phyloP scores from a whole-genome alignment of 129 eudicot genomes.

The Chrysanthemum seticuspe region DNA sequence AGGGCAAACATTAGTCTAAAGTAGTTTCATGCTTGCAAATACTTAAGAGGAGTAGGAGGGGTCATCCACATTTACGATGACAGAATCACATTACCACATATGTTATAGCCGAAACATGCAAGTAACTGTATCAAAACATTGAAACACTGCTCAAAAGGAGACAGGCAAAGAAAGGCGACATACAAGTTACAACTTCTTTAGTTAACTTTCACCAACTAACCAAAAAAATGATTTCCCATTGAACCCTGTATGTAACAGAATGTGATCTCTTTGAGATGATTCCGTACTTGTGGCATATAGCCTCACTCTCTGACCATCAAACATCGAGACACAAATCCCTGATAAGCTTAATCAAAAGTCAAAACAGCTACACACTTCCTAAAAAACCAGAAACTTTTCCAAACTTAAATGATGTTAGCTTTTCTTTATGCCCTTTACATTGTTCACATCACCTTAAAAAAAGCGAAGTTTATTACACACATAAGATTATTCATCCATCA shows the following conservation, averaged over 20 bases:
- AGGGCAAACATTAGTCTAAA: no score
- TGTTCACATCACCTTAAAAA: not conserved
- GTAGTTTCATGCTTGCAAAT: constrained; percentile 2
- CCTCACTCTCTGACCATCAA: constrained; percentile 10
- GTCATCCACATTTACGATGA: not conserved
- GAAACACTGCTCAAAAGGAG: not conserved
- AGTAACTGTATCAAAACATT: not conserved
- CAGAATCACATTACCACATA: not conserved
- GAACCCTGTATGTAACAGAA: not conserved
- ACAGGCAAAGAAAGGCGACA: not conserved
- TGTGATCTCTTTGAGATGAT: not conserved
- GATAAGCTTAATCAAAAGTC: no score
- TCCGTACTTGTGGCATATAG: not conserved
- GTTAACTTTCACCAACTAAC: not conserved
- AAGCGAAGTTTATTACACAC: not conserved
- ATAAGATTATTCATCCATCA: not conserved
- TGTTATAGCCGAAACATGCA: constrained; percentile 2
- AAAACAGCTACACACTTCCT: no score
- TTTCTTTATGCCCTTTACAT: constrained; percentile 3
- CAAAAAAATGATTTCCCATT: not conserved
- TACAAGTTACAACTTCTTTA: constrained; percentile 4
- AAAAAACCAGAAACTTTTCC: no score
- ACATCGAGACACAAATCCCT: not conserved
- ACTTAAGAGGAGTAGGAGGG: not conserved
- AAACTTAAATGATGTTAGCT: constrained; percentile 8